Base-by-base conservation (phyloP, 1,284 basidiomycete species). In the Peniophora sp. region DNA sequence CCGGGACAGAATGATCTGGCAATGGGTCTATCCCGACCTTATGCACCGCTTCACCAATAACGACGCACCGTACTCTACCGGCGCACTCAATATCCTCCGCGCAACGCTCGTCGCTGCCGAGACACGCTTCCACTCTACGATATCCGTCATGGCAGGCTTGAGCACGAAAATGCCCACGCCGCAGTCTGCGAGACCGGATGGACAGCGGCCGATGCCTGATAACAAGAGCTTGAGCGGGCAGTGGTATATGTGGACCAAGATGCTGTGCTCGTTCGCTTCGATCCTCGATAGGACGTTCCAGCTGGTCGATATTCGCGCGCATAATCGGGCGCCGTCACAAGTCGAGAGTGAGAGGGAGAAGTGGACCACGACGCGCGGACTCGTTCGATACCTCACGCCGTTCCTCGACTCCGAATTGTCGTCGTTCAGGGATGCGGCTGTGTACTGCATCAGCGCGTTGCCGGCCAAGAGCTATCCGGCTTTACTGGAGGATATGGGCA, bases 351-450 rank as follows among this genome's bases (percentile, higher is more conserved):
- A 89, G 58, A 75, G 83, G 15, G 88, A 92, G 59, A 75, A 85
- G 41, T 75, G 90, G 60, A 79, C 81, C 24, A 88, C 88, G 0
- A 87, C 88, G 1, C 80, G 90, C 15, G 88, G 85, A 24, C 68
- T 97, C 15, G 94, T 97, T 66, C 79, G 87, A 54, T 90, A 91
- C 60, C 74, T 97, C 47, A 87, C 90, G 2, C 88, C 89, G 3
- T 90, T 94, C 62, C 74, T 97, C 49, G 88, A 91, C 51, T 91
- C 88, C 15, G 93, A 96, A 58, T 85, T 90, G 60, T 79, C 80
- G 6, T 71, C 79, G 1, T 95, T 95, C 65, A 80, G 92, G 49
- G 90, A 95, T 60, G 84, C 87, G 0, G 91, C 91, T 15, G 90
- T 95, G 3, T 73, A 88, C 42, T 92, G 92, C 50, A 85, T 97